Percentiles rank a stretch among this genome's conserved stretches.
phyloP scores from a whole-genome alignment of 1,284 basidiomycete species.

The Sanguinoderma infundibulare region DNA sequence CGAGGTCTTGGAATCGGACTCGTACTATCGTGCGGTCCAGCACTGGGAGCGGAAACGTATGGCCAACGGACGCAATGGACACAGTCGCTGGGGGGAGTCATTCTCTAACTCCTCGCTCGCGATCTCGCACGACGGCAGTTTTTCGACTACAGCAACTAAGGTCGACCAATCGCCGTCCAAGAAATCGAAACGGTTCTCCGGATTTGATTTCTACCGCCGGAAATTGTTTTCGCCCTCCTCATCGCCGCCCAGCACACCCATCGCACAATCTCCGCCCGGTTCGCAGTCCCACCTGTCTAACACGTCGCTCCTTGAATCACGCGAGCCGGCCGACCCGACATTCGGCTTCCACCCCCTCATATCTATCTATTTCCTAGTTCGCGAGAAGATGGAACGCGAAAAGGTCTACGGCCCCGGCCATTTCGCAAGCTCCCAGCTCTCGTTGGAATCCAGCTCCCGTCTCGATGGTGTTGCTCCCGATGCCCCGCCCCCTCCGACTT shows the following conservation, averaged over 20 bases:
- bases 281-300: slow-evolving; percentile 58
- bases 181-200: slow-evolving; percentile 79
- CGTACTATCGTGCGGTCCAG: slow-evolving; percentile 75
- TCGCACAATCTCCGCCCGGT: slow-evolving; percentile 53
- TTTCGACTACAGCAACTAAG: slow-evolving; percentile 41
- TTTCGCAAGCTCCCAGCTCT: slow-evolving; percentile 91
- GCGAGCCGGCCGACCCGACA: slow-evolving; percentile 80
- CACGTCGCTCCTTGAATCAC: slow-evolving; percentile 49
- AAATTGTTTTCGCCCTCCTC: slow-evolving; percentile 82
- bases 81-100: slow-evolving; percentile 51
- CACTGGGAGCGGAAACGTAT: slow-evolving; percentile 79
- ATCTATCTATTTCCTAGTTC: slow-evolving; percentile 95
- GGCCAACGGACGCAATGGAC: slow-evolving; percentile 43
- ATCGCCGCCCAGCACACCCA: slow-evolving; percentile 55
- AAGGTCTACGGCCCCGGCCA: slow-evolving; percentile 91
- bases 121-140: slow-evolving; percentile 59
- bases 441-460: slow-evolving; percentile 37
- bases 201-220: slow-evolving; percentile 93
- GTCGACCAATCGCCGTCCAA: slow-evolving; percentile 51
- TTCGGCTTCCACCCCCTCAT: slow-evolving; percentile 93
- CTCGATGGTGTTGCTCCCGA: slow-evolving; percentile 25
- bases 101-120: slow-evolving; percentile 71
- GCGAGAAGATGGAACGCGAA: slow-evolving; percentile 95
- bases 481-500: slow-evolving; percentile 27
- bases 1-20: slow-evolving; percentile 79